Percentiles rank a stretch among this genome's conserved stretches.
phyloP scores from a whole-genome alignment of 2,329 filamentous ascomycete genomes.

The Cercospora beticola region DNA sequence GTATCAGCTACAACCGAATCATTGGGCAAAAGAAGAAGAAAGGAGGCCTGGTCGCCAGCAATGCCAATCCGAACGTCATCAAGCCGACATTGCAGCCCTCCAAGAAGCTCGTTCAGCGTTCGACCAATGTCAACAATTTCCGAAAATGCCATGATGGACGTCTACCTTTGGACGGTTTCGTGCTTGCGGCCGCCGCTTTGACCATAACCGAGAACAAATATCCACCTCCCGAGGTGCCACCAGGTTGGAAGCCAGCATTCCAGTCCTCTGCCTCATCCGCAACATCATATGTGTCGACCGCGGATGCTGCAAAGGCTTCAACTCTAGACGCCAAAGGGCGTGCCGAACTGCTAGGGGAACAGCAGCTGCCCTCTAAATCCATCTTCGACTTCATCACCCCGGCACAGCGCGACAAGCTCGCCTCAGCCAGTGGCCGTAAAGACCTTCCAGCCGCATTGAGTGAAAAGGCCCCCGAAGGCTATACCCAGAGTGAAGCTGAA shows the following conservation, averaged over 20 bases:
- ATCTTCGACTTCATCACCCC: conserved; percentile 90
- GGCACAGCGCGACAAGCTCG: conserved; percentile 73
- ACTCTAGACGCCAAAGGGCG: conserved; percentile 72
- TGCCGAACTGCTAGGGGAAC: conserved; percentile 78
- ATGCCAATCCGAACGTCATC: conserved; percentile 21
- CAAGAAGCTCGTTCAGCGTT: conserved; percentile 52
- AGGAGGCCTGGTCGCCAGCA: conserved; percentile 35
- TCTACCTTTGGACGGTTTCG: conserved; percentile 75
- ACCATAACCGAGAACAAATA: conserved; percentile 54
- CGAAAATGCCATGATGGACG: conserved; percentile 81
- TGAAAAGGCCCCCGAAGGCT: conserved; percentile 67
- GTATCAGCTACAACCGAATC: conserved; percentile 79
- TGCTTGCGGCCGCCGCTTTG: conserved; percentile 57
- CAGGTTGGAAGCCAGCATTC: conserved; percentile 68
- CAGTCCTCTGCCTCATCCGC: conserved; percentile 36
- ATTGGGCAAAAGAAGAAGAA: conserved; percentile 82
- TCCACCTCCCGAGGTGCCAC: conserved; percentile 65
- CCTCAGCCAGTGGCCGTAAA: conserved; percentile 68
- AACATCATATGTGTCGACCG: conserved; percentile 61
- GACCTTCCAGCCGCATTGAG: conserved; percentile 76
- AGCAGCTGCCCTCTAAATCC: conserved; percentile 81
- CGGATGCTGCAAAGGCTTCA: conserved; percentile 76
- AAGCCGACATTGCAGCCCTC: conserved; percentile 72
- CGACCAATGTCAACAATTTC: conserved; percentile 47
- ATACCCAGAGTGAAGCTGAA: conserved; percentile 63